phyloP scores from a whole-genome alignment of 2,329 filamentous ascomycete species.

The Alternaria sp. region DNA sequence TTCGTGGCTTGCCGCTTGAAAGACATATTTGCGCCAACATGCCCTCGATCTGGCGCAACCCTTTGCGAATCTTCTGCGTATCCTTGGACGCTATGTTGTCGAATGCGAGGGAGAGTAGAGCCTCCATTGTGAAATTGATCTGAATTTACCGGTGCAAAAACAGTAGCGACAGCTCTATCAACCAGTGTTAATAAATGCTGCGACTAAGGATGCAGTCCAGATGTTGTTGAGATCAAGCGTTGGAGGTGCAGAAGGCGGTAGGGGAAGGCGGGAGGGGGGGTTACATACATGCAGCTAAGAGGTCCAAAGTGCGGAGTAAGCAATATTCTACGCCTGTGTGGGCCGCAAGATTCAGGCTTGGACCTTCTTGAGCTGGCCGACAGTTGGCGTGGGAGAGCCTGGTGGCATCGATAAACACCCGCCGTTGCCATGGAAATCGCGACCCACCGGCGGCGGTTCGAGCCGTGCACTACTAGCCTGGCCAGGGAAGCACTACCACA shows the following conservation, averaged over 20 bases:
- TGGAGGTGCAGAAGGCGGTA: constrained; percentile 25
- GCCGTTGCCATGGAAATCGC: constrained; percentile 22
- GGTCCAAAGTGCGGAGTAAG: constrained; percentile 35
- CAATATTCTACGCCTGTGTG: constrained; percentile 32
- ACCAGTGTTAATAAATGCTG: constrained; percentile 4
- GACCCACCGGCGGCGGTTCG: constrained; percentile 14
- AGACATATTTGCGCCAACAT: constrained; percentile 94
- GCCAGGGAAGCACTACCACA: constrained; percentile 5
- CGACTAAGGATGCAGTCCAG: constrained; percentile 10
- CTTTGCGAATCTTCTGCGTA: constrained; percentile 87
- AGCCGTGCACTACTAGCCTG: constrained; percentile 19
- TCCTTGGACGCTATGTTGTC: constrained; percentile 96
- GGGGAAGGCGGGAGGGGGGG: constrained; percentile 17
- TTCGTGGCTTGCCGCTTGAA: constrained; percentile 53
- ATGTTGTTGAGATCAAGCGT: constrained; percentile 15
- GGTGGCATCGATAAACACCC: constrained; percentile 27
- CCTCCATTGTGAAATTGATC: constrained; percentile 71
- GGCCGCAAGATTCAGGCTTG: constrained; percentile 28
- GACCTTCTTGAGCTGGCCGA: constrained; percentile 8
- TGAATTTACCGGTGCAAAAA: constrained; percentile 3
- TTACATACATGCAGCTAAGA: constrained; percentile 36
- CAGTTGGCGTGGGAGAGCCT: constrained; percentile 8
- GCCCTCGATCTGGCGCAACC: constrained; percentile 90
- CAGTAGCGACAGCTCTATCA: constrained; percentile 10
- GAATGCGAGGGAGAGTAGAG: constrained; percentile 88